Percentiles rank a stretch among this genome's conserved stretches.
These are phyloP conservation scores for Mycosphaerella arachidis DNA, from an alignment of 2,329 filamentous ascomycete species.

Conservation along the genomic window DNA sequence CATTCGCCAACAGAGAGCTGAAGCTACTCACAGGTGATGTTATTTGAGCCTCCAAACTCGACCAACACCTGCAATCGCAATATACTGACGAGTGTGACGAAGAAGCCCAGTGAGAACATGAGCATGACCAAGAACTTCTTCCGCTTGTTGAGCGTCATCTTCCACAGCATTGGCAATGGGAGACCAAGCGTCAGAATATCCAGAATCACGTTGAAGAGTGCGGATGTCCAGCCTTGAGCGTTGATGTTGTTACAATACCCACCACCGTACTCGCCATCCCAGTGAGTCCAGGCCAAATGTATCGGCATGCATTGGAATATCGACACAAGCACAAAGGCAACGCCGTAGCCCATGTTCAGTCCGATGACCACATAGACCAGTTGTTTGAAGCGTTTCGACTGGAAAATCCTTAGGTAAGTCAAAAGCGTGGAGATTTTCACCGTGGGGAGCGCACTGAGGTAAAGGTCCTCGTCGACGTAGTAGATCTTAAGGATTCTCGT, in stretches of 20 bases:
- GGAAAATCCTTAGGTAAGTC: conserved; percentile 23
- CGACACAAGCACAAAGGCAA: conserved; percentile 16
- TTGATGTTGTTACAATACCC: conserved; percentile 21
- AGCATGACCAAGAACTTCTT: conserved; percentile 22
- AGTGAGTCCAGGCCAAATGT: conserved; percentile 13
- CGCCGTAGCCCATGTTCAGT: conserved; percentile 14
- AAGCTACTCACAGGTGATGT: conserved; percentile 12
- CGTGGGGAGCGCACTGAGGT: conserved; percentile 13
- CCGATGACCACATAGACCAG: conserved; percentile 11
- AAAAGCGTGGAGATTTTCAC: conserved; percentile 19
- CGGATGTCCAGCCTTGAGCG: conserved; percentile 18
- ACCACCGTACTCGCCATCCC: conserved; percentile 8
- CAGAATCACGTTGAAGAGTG: conserved; percentile 18
- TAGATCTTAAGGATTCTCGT: conserved; percentile 16
- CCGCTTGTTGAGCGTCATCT: conserved; percentile 18
- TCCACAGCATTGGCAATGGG: conserved; percentile 20
- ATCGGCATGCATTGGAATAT: conserved; percentile 19
- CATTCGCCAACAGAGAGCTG: not conserved
- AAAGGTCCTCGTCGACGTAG: conserved; percentile 16
- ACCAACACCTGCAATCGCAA: conserved; percentile 19
- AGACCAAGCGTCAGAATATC: conserved; percentile 21
- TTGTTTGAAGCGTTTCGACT: conserved; percentile 9
- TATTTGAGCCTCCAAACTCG: conserved; percentile 16
- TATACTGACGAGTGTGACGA: conserved; percentile 19
- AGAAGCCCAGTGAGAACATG: conserved; percentile 19